Evolutionary conservation across 2,329 filamentous ascomycete species (phyloP), one percentile per base, ranked within the genome.

Genomic region (Sarocladiaceae sp.): DNA sequence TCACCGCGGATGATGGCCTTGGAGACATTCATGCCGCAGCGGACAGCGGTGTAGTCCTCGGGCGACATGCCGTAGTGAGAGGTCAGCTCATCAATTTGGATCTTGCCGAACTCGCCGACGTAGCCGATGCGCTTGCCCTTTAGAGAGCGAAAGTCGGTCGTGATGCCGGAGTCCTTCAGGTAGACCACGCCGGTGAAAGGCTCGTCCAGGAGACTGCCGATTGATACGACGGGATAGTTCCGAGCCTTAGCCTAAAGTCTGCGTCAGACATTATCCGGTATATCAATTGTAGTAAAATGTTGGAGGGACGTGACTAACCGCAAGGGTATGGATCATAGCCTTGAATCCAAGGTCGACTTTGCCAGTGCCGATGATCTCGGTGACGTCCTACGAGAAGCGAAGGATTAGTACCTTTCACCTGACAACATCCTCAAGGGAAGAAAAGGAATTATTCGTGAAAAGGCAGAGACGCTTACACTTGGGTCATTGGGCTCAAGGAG

Each of bases 261-360:
- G 10, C 23, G 40, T 47, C 3, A 56, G 47, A 54, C 25, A 18
- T 50, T 23, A 18, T 15, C 20, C 28, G 5, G 46, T 28, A 33
- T 33, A 8, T 11, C 12, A n/a, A 22, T 7, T n/a, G 28, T 51
- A n/a, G 31, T 3, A 29, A 11, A 7, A 13, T 39, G 28, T 5
- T 42, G 8, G 17, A 40, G 50, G 37, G 29, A 66, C 75, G 56
- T 69, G n/a, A n/a, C n/a, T n/a, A n/a, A 85, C 83, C 52, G 86
- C 87, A 54, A 91, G 78, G 8, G 87, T 90, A 64, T 91, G 87
- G 59, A 91, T 91, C 87, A 91, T 90, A 58, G 87, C 87, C 69
- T 90, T 91, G 78, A 88, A 90, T 40, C 87, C 87, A 62, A 90
- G 80, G 63, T 90, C 86, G 48, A 89, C 83, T 64, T 89, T 90